These are phyloP conservation scores for Boletus edulis DNA, from an alignment of 768 basidiomycete genomes.

Conservation along the genomic window DNA sequence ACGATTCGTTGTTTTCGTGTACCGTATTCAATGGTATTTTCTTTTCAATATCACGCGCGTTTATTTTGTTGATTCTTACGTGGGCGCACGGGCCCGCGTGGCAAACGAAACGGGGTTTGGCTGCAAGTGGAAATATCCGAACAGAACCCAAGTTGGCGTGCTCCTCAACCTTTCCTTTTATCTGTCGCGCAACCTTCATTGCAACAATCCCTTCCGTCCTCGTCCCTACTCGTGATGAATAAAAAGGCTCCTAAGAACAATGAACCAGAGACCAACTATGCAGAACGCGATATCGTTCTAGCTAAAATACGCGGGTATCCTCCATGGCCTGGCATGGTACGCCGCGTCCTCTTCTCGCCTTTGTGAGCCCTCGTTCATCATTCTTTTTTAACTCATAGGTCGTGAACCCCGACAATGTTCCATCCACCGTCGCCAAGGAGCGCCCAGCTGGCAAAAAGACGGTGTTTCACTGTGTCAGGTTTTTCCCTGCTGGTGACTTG, in stretches of 20 bases:
- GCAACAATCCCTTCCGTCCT: slow-evolving; percentile 15
- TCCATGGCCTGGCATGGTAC: slow-evolving; percentile 92
- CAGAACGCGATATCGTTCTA: slow-evolving; percentile 80
- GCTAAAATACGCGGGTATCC: slow-evolving; percentile 94
- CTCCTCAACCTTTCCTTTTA: slow-evolving; percentile 41
- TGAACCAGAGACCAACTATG: slow-evolving; percentile 50
- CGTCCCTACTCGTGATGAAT: slow-evolving; percentile 34
- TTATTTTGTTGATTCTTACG: slow-evolving; percentile 38
- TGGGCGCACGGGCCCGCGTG: slow-evolving; percentile 39
- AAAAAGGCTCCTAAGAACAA: slow-evolving; percentile 50
- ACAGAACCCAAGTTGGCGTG: slow-evolving; percentile 38
- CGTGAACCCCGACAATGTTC: slow-evolving; percentile 69
- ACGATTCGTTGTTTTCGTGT: slow-evolving; percentile 27
- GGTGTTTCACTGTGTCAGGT: slow-evolving; percentile 70
- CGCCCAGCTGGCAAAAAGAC: slow-evolving; percentile 74
- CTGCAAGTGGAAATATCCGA: slow-evolving; percentile 40
- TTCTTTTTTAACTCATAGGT: slow-evolving; percentile 48
- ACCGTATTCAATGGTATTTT: slow-evolving; percentile 30
- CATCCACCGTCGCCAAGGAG: slow-evolving; percentile 59
- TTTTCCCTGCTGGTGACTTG: slow-evolving; percentile 96
- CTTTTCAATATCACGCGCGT: slow-evolving; percentile 29
- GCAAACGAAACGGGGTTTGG: slow-evolving; percentile 38
- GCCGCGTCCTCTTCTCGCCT: slow-evolving; percentile 35
- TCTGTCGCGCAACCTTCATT: slow-evolving; percentile 32
- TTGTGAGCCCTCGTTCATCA: slow-evolving; percentile 8